A percentile compares a stretch with the other conserved stretches of the same genome.
These are phyloP conservation scores for Chaetomium fimeti DNA, from an alignment of 495 filamentous ascomycete species.

Conservation along the genomic window DNA sequence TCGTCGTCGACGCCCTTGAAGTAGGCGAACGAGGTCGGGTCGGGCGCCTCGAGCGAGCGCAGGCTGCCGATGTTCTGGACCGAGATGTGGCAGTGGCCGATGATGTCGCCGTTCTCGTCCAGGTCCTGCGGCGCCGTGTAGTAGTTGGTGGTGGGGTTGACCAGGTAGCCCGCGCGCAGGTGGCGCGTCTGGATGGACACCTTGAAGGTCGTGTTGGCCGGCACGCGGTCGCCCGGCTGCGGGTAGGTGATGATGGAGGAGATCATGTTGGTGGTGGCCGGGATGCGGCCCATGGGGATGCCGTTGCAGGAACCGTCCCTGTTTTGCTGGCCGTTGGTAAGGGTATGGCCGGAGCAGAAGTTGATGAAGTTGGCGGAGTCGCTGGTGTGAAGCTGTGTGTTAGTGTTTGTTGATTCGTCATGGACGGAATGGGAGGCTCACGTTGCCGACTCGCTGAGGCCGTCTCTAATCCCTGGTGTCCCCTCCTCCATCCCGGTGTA, in stretches of 20 bases:
- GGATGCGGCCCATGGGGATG: constrained; percentile 61
- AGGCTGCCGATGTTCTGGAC: constrained; percentile 52
- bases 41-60: constrained; percentile 38
- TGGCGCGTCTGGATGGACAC: constrained; percentile 55
- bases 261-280: constrained; percentile 55
- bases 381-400: constrained; percentile 15
- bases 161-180: constrained; percentile 56
- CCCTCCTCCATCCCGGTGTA: constrained; percentile 15
- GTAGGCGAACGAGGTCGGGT: constrained; percentile 32
- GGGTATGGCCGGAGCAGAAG: constrained; percentile 50
- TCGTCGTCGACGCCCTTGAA: constrained; percentile 34
- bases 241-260: constrained; percentile 56
- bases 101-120: constrained; percentile 40
- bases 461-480: constrained; percentile 8
- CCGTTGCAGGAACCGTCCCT: constrained; percentile 54
- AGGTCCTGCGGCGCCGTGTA: constrained; percentile 58
- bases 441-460: constrained; percentile 14
- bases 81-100: constrained; percentile 62
- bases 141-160: constrained; percentile 53
- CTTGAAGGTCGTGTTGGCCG: constrained; percentile 48
- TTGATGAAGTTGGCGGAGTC: constrained; percentile 51
- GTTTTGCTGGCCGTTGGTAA: constrained; percentile 54
- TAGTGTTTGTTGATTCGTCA: constrained; percentile 32
- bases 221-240: constrained; percentile 38
- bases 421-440: not conserved